Conservation (phyloP, 805 yeast species). For the Teunomyces aglyptinius region DNA sequence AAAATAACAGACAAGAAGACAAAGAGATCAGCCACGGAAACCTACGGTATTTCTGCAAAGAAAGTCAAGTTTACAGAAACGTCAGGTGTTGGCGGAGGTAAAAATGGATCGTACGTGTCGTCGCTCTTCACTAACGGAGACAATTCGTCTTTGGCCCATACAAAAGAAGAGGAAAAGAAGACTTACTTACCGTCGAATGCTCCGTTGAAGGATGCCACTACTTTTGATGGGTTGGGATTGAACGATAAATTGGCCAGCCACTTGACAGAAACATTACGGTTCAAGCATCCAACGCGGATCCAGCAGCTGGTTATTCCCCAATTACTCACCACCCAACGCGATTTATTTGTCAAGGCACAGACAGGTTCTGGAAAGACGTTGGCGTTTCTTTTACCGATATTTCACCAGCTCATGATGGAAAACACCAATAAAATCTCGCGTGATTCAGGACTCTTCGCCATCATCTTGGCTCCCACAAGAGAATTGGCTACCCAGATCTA, state of each 20-base stretch:
- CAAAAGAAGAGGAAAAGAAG: slow-evolving; percentile 33
- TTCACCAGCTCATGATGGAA: slow-evolving; percentile 66
- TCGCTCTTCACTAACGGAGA: slow-evolving; percentile 61
- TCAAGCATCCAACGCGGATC: slow-evolving; percentile 76
- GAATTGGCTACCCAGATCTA: slow-evolving; percentile 91
- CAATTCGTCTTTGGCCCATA: slow-evolving; percentile 57
- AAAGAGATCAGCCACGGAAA: neutral
- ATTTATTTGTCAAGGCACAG: slow-evolving; percentile 90
- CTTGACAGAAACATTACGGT: slow-evolving; percentile 53
- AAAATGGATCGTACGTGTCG: slow-evolving; percentile 69
- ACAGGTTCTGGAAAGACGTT: slow-evolving; percentile 98
- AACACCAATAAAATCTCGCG: slow-evolving; percentile 44
- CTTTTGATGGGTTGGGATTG: slow-evolving; percentile 72
- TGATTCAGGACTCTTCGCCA: slow-evolving; percentile 81
- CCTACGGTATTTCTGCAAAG: slow-evolving; percentile 25
- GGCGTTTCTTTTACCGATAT: slow-evolving; percentile 80
- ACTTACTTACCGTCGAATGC: slow-evolving; percentile 64
- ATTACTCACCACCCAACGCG: slow-evolving; percentile 46
- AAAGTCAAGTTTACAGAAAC: slow-evolving; percentile 45
- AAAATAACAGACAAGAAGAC: slow-evolving; percentile 5
- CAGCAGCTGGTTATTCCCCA: slow-evolving; percentile 80
- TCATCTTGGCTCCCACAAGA: slow-evolving; percentile 90
- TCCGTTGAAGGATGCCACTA: slow-evolving; percentile 66
- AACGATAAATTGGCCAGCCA: slow-evolving; percentile 52
- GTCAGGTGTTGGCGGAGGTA: slow-evolving; percentile 53